Evolutionary conservation across 2,329 filamentous ascomycete genomes (phyloP).

Genomic region (Coleophoma eucalyptorum): DNA sequence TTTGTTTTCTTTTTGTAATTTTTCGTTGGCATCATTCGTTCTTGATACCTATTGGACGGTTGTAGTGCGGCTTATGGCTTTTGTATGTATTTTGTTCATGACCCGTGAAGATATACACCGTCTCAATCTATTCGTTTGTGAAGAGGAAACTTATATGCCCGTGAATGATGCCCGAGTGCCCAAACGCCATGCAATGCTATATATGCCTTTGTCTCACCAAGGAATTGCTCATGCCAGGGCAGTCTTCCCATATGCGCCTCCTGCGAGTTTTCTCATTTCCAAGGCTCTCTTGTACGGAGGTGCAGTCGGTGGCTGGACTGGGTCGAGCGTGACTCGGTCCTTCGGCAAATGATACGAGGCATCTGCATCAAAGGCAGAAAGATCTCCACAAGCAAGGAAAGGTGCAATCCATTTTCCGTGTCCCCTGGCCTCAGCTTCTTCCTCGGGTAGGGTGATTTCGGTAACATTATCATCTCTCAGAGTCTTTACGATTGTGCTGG

Average conservation of each 20-base stretch:
- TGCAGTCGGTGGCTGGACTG: constrained; percentile 91
- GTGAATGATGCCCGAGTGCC: background rate
- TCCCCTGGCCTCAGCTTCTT: constrained; percentile 36
- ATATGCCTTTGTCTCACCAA: background rate
- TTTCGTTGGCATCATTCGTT: too few relatives aligned
- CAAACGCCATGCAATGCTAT: constrained; percentile 1
- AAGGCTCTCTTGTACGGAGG: constrained; percentile 91
- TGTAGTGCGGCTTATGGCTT: too few relatives aligned
- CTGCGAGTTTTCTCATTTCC: constrained; percentile 73
- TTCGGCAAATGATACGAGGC: constrained; percentile 88
- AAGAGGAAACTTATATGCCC: background rate
- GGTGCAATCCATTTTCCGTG: constrained; percentile 78
- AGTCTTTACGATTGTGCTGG: background rate
- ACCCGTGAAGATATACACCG: background rate
- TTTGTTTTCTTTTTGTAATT: too few relatives aligned
- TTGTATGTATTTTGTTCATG: background rate
- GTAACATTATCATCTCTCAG: constrained; percentile 17
- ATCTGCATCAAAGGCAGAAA: constrained; percentile 93
- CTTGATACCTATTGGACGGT: too few relatives aligned
- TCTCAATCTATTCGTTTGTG: background rate
- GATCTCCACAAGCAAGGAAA: constrained; percentile 94
- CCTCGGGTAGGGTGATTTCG: constrained; percentile 22
- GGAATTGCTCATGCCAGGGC: constrained; percentile 6
- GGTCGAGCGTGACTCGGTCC: constrained; percentile 82
- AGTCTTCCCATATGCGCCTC: constrained; percentile 52